Base-by-base conservation (phyloP, 495 filamentous ascomycete species). In the Xylaria scruposa region DNA sequence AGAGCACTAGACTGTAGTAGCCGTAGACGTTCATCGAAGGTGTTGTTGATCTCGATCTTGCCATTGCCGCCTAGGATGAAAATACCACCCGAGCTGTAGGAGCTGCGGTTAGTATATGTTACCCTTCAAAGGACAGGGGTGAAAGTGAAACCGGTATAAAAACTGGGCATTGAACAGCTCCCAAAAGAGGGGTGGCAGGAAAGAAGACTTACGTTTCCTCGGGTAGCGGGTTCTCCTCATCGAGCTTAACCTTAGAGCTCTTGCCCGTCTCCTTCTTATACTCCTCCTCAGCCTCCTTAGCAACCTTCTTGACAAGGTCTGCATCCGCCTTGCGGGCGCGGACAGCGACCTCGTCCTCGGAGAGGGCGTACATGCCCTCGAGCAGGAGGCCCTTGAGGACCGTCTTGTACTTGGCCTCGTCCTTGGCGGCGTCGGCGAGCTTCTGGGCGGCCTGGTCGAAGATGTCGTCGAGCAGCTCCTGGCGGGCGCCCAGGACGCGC, bases 1-100 rank as follows among this genome's bases (percentile, higher is more conserved):
- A 98, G 87, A 36, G 92, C 93, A 75, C 92, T 93, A 67, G 89
- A 90, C 80, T 95, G 90, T 49, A 98, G 88, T 68, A 98, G 84
- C 72, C 89, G 90, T 81, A 99, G 84, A 67, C 97, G 90, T 79
- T 97, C 92, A 75, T 98, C 97, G 61, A 98, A 91, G 33, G 96
- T 98, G 83, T 99, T 98, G 89, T 97, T 94, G 80, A 99, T 97
- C 74, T 97, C 94, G 81, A 99, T 98, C 87, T 95, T 97, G 78
- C 97, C 97, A 70, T 89, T 86, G 60, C 91, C 89, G 33, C 94
- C 94, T 29, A 97, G 80, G 72, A 98, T 92, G 53, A 85, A 79
- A 21, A 98, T 84, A 72, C 96, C 96, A 69, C 96, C 96, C 67
- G 94, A 87, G 73, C 96, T 99, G 70, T 61, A 44, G 12, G 26